Evolutionary conservation across 371 early-diverging fungal genomes (phyloP), one percentile per base, ranked within the genome.

Genomic region (Lichtheimia corymbifera): DNA sequence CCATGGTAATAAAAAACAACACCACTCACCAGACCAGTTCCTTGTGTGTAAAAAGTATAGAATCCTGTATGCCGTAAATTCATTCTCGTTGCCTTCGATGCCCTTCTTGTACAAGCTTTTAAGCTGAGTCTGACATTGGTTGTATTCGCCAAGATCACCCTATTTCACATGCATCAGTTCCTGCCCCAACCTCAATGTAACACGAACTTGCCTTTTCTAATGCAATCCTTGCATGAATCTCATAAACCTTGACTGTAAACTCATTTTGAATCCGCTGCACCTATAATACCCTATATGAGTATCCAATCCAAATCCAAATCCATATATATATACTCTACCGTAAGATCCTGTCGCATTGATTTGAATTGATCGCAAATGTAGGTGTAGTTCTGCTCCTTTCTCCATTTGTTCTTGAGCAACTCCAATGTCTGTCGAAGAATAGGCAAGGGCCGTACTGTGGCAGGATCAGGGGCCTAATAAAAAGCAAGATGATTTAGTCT

Each of bases 341-440:
- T 95, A 57, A 98, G 75, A 76, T 98, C 98, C 68, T 98, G 98
- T 40, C 98, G 89, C 65, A 98, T 65, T 28, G 93, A 90, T 76
- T 97, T 97, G 70, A 97, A 88, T 70, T 98, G 98, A 69, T 96
- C 94, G 74, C 96, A 95, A 22, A 96, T 91, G 67, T 93, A 97
- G 7, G 91, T 79, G 71, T 98, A 97, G 64, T 95, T 89, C 49
- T 71, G 76, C 27, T 93, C 89, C 47, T 82, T 74, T 40, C 75
- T 76, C 96, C 96, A 96, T 63, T 91, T 92, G 18, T 65, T 57
- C 70, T 83, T 84, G 41, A 97, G 67, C 13, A 91, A 69, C 45
- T 89, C 90, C 18, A 95, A 77, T 0, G 97, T 83, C 62, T 92
- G 65, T 55, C 83, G 73, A 28, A 97, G 72, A 1, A 97, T 73